These are phyloP conservation scores for Amaranthus tricolor DNA, from an alignment of 179 eudicot genomes.

Conservation along the genomic window DNA sequence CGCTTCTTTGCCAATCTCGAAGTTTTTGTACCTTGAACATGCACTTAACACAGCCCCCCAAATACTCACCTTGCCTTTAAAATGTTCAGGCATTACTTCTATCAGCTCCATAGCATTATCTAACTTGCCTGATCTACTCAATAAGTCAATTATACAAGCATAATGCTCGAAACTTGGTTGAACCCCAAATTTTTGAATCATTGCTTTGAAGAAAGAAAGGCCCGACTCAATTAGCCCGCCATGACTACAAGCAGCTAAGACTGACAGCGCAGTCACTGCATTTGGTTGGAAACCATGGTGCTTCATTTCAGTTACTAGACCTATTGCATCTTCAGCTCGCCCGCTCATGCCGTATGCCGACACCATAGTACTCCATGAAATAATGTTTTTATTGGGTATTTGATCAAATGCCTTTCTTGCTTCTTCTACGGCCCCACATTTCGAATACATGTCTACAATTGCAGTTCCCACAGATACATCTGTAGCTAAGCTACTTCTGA, in stretches of 20 bases:
- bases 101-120: slow-evolving; percentile 56
- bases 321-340: slow-evolving; percentile 52
- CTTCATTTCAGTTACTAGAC: slow-evolving; percentile 48
- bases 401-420: slow-evolving; percentile 57
- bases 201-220: slow-evolving; percentile 46
- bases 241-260: slow-evolving; percentile 83
- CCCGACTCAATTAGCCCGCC: slow-evolving; percentile 67
- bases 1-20: slow-evolving; percentile 43
- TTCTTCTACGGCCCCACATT: slow-evolving; percentile 61
- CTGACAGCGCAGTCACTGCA: slow-evolving; percentile 56
- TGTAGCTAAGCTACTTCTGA: slow-evolving; percentile 48
- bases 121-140: slow-evolving; percentile 69
- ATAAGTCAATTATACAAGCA: slow-evolving; percentile 77
- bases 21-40: slow-evolving; percentile 42
- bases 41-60: slow-evolving; percentile 84
- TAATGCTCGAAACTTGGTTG: slow-evolving; percentile 59
- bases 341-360: slow-evolving; percentile 81
- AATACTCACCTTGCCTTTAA: slow-evolving; percentile 47
- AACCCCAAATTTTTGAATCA: slow-evolving; percentile 35
- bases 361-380: slow-evolving; percentile 75
- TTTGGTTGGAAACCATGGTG: slow-evolving; percentile 60
- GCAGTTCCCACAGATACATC: slow-evolving; percentile 67
- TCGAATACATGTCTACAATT: slow-evolving; percentile 67
- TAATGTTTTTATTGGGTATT: slow-evolving; percentile 44
- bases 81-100: slow-evolving; percentile 36